Percentiles rank a stretch among this genome's conserved stretches.
Conservation (phyloP, 345 rosid species). For the Ceriops tagal region DNA sequence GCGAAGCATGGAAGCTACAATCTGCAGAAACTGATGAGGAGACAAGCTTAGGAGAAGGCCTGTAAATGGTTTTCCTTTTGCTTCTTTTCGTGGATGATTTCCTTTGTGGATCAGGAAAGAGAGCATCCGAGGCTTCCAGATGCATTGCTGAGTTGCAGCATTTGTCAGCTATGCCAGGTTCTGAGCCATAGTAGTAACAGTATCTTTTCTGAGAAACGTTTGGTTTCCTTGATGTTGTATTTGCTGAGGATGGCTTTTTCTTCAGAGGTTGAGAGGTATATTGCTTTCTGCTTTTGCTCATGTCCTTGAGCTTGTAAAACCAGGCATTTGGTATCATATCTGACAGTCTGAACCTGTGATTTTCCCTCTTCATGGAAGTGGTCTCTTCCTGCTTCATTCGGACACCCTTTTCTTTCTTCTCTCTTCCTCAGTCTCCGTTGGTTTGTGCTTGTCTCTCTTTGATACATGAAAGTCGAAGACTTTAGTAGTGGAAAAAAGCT, state of each 20-base stretch:
- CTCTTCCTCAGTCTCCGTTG: conserved; percentile 5
- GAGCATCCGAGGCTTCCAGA: conserved; percentile 21
- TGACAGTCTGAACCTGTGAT: background rate
- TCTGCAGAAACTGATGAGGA: conserved; percentile 21
- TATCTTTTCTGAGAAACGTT: conserved; percentile 7
- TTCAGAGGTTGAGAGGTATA: conserved; percentile 4
- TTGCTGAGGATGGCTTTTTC: conserved; percentile 4
- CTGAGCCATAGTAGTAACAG: conserved; percentile 9
- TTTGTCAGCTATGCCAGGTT: conserved; percentile 32
- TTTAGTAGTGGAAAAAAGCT: background rate
- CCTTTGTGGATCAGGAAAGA: conserved; percentile 17
- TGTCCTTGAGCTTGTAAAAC: conserved; percentile 7
- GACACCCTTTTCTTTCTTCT: conserved; percentile 4
- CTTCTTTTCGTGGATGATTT: conserved; percentile 13
- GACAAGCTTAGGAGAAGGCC: conserved; percentile 32
- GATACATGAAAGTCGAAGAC: background rate
- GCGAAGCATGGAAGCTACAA: background rate
- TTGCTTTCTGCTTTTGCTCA: conserved; percentile 12
- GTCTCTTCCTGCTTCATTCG: background rate
- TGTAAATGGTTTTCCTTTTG: conserved; percentile 26
- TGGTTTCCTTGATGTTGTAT: conserved; percentile 5
- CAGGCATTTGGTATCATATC: conserved; percentile 6
- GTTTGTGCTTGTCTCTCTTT: conserved; percentile 14
- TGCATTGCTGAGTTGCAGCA: conserved; percentile 16
- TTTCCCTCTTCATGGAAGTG: background rate